Evolutionary conservation across 257 asterid genomes (phyloP).

Genomic region (Jaltomata sinuosa): DNA sequence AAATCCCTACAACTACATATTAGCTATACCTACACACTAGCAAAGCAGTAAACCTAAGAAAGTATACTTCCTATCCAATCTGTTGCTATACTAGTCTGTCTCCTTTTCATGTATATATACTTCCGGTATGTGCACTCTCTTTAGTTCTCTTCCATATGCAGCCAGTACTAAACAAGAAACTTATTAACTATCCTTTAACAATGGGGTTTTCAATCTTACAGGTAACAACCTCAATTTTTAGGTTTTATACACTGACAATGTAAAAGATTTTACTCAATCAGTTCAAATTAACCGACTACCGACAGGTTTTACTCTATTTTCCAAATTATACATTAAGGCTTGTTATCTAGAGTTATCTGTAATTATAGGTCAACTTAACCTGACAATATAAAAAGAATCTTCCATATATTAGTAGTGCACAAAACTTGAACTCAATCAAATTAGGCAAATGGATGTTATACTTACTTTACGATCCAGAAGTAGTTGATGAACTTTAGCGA

Average conservation of each 20-base stretch:
- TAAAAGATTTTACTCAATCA: background rate
- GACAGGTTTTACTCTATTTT: background rate
- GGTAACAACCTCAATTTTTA: background rate
- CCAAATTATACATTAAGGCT: background rate
- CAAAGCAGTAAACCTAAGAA: too few species aligned
- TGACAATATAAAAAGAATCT: background rate
- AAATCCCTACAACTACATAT: too few species aligned
- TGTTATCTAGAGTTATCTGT: background rate
- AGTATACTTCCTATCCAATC: too few species aligned
- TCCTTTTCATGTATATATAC: too few species aligned
- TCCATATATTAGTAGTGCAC: too few species aligned
- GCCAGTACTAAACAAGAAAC: background rate
- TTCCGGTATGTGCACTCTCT: too few species aligned
- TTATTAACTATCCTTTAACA: background rate
- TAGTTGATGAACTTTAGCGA: conserved; percentile 1
- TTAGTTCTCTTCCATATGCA: too few species aligned
- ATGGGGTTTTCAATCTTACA: background rate
- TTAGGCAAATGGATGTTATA: background rate
- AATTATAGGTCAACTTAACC: background rate
- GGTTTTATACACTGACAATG: background rate
- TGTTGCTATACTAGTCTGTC: too few species aligned
- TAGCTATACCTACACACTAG: too few species aligned
- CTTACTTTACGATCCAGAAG: conserved; percentile 3
- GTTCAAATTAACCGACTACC: background rate
- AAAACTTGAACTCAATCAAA: background rate